Evolutionary conservation across 176 grass and related monocot genomes (phyloP).

Genomic region (barley (Hordeum vulgare)): DNA sequence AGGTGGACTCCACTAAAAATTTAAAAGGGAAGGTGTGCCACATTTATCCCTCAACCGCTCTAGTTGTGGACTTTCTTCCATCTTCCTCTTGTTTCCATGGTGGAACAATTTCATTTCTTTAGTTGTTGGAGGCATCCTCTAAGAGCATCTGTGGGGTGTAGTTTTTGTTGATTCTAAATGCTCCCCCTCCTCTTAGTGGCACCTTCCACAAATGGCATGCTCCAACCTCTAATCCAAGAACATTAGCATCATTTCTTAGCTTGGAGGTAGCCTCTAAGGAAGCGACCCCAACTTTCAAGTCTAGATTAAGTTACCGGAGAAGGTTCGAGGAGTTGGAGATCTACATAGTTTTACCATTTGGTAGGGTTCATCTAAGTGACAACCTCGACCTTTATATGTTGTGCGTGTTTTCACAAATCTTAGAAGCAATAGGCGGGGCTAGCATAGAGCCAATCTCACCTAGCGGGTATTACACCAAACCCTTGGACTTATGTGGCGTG

Average conservation of each 20-base stretch:
- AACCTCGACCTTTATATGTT: too few relatives aligned
- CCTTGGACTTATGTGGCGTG: neutral
- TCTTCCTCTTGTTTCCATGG: neutral
- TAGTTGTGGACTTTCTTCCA: neutral
- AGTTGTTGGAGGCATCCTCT: neutral
- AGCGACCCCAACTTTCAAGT: neutral
- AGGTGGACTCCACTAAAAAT: neutral
- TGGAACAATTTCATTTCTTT: neutral
- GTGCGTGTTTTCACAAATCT: neutral
- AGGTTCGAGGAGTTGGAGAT: neutral
- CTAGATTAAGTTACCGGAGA: neutral
- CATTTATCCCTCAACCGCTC: neutral
- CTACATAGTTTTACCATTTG: neutral
- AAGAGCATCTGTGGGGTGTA: neutral
- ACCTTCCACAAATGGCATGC: neutral
- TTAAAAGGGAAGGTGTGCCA: neutral
- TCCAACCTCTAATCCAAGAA: neutral
- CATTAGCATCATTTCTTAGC: neutral
- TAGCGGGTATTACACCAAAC: neutral
- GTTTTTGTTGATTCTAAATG: neutral
- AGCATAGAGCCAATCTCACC: neutral
- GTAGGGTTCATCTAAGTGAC: neutral
- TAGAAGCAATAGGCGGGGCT: neutral
- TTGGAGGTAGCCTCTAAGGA: neutral
- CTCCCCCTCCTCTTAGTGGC: neutral